phyloP scores from a whole-genome alignment of 768 basidiomycete genomes.

The Udeniomyces megalosporus region DNA sequence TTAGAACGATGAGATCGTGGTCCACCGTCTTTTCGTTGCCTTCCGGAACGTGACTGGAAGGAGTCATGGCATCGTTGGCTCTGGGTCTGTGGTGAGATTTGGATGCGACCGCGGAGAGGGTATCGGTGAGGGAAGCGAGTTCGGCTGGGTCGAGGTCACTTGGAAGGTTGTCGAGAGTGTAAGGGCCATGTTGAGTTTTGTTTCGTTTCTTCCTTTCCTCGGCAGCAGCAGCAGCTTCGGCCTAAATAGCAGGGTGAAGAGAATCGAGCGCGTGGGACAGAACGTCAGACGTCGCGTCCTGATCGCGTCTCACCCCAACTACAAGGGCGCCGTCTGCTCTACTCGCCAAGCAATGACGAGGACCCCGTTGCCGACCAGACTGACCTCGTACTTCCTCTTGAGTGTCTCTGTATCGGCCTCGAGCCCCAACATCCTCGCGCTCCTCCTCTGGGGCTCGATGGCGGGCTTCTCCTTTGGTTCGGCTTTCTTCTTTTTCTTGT shows the following conservation, averaged over 20 bases:
- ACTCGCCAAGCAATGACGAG: too few relatives aligned
- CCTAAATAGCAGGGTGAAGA: background rate
- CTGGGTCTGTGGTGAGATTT: background rate
- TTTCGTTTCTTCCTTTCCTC: too few relatives aligned
- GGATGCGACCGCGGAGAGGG: background rate
- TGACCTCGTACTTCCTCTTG: background rate
- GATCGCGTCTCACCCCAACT: too few relatives aligned
- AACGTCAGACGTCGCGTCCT: too few relatives aligned
- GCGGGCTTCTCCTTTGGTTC: background rate
- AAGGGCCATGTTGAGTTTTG: constrained; percentile 10
- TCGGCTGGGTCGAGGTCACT: background rate
- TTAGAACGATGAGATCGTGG: constrained; percentile 15
- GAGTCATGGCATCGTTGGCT: background rate
- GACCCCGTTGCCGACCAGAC: too few relatives aligned
- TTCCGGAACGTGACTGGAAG: background rate
- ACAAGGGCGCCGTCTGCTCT: too few relatives aligned
- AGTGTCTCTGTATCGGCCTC: constrained; percentile 8
- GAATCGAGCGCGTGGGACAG: background rate
- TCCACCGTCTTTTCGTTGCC: background rate
- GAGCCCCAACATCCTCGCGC: constrained; percentile 6
- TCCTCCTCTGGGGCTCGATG: background rate
- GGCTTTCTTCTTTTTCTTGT: background rate
- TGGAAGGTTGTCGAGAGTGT: constrained; percentile 10
- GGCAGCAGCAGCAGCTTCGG: too few relatives aligned
- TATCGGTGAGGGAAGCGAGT: background rate